A percentile compares a stretch with the other conserved stretches of the same genome.
phyloP scores from a whole-genome alignment of 768 basidiomycete species.

The Asterophora parasitica region DNA sequence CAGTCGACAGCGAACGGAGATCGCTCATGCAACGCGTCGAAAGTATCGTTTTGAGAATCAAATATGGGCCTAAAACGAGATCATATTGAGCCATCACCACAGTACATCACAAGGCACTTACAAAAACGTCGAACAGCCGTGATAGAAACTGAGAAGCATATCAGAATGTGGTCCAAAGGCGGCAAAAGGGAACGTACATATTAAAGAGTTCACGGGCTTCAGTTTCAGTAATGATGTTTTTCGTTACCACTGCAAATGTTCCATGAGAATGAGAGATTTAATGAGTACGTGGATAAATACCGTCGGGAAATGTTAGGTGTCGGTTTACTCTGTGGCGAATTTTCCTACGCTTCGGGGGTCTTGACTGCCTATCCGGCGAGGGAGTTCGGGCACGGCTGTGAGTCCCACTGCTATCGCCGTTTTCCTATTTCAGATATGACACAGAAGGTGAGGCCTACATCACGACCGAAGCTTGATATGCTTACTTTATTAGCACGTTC shows the following conservation, averaged over 20 bases:
- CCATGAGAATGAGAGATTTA: conserved; percentile 8
- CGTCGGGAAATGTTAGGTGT: conserved; percentile 70
- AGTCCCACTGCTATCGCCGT: conserved; percentile 71
- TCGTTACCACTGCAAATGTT: conserved; percentile 63
- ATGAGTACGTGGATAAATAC: conserved; percentile 30
- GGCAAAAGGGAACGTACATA: conserved; percentile 48
- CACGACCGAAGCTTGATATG: conserved; percentile 6
- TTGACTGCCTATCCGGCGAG: conserved; percentile 63
- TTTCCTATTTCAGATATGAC: conserved; percentile 47
- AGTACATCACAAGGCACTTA: conserved; percentile 17
- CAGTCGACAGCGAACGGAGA: conserved; percentile 92
- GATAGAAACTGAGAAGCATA: conserved; percentile 62
- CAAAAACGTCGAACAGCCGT: conserved; percentile 88
- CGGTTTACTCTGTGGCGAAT: conserved; percentile 57
- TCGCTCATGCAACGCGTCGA: conserved; percentile 77
- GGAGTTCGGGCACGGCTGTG: conserved; percentile 71
- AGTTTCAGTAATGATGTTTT: conserved; percentile 71
- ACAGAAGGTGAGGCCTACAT: conserved; percentile 13
- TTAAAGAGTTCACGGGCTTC: conserved; percentile 85
- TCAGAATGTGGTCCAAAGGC: conserved; percentile 8
- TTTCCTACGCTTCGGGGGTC: conserved; percentile 71
- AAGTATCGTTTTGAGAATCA: conserved; percentile 79
- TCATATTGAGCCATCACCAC: conserved; percentile 12
- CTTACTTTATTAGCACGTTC: conserved; percentile 73
- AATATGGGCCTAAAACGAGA: conserved; percentile 60